Evolutionary conservation across 202 grass and related monocot species (phyloP).

Genomic region (Saccharum hybrid): DNA sequence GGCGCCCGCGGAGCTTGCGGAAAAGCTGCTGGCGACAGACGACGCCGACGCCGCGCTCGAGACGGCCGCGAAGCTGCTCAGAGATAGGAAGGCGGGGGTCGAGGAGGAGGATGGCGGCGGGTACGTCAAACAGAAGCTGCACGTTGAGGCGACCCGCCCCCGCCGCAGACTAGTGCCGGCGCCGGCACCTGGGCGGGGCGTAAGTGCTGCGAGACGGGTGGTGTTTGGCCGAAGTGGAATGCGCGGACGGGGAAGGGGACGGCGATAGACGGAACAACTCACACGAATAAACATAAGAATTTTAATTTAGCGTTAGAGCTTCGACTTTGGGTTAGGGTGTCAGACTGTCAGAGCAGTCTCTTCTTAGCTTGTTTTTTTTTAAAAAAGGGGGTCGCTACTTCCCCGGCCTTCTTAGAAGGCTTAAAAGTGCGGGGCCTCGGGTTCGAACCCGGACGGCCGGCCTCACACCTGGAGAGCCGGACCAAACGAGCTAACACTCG

Average conservation of each 20-base stretch:
- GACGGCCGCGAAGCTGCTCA: slow-evolving; percentile 41
- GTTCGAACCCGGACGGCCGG: too few species aligned
- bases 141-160: slow-evolving; percentile 26
- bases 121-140: slow-evolving; percentile 57
- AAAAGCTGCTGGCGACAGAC: slow-evolving; percentile 48
- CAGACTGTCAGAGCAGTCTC: too few species aligned
- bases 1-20: slow-evolving; percentile 55
- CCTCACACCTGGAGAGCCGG: too few species aligned
- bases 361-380: too few species aligned
- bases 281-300: neutral
- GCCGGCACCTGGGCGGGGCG: neutral
- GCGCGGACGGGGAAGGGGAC: slow-evolving; percentile 13
- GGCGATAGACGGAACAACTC: slow-evolving; percentile 1
- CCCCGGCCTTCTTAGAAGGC: too few species aligned
- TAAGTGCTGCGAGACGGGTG: neutral
- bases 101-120: slow-evolving; percentile 33
- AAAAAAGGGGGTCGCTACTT: too few species aligned
- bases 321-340: too few species aligned
- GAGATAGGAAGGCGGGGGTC: slow-evolving; percentile 40
- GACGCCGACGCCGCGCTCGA: slow-evolving; percentile 41
- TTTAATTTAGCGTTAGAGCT: too few species aligned
- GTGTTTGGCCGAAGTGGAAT: slow-evolving; percentile 5
- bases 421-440: too few species aligned
- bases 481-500: too few species aligned
- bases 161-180: neutral